Percentiles rank a stretch among this genome's conserved stretches.
Evolutionary conservation across 768 basidiomycete genomes (phyloP).

Genomic region (Boletus speciosus): DNA sequence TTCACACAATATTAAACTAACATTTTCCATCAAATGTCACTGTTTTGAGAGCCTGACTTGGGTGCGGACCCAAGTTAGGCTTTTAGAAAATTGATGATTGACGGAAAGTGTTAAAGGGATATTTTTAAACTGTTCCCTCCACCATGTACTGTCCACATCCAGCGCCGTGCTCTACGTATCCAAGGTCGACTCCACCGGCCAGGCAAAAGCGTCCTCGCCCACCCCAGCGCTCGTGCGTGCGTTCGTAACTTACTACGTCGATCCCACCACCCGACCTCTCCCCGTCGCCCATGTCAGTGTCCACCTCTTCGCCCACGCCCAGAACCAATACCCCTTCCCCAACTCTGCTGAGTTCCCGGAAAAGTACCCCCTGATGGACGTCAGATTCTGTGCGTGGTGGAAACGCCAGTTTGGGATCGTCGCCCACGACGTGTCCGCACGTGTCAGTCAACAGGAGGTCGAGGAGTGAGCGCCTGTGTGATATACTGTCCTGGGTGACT

Average conservation of each 20-base stretch:
- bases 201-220: constrained; percentile 59
- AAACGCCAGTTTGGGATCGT: constrained; percentile 65
- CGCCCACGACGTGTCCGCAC: constrained; percentile 37
- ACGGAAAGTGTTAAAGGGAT: too few relatives aligned
- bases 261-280: constrained; percentile 58
- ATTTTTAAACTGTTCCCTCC: constrained; percentile 39
- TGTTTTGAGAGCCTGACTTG: too few relatives aligned
- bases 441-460: neutral
- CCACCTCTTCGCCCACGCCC: constrained; percentile 87
- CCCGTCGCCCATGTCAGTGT: constrained; percentile 62
- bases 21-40: too few relatives aligned
- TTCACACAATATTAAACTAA: too few relatives aligned
- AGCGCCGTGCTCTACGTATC: constrained; percentile 83
- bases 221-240: constrained; percentile 66
- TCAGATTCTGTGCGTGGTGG: constrained; percentile 91
- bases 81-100: too few relatives aligned
- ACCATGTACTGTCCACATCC: constrained; percentile 65
- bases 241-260: constrained; percentile 61
- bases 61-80: too few relatives aligned
- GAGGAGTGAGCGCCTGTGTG: too few relatives aligned
- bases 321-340: constrained; percentile 91
- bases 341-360: constrained; percentile 68
- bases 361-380: constrained; percentile 75
- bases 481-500: too few relatives aligned
- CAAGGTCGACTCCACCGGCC: constrained; percentile 92